A percentile compares a stretch with the other conserved stretches of the same genome.
Conservation (phyloP, 2,329 filamentous ascomycete genomes). For the Xylaria sp. region DNA sequence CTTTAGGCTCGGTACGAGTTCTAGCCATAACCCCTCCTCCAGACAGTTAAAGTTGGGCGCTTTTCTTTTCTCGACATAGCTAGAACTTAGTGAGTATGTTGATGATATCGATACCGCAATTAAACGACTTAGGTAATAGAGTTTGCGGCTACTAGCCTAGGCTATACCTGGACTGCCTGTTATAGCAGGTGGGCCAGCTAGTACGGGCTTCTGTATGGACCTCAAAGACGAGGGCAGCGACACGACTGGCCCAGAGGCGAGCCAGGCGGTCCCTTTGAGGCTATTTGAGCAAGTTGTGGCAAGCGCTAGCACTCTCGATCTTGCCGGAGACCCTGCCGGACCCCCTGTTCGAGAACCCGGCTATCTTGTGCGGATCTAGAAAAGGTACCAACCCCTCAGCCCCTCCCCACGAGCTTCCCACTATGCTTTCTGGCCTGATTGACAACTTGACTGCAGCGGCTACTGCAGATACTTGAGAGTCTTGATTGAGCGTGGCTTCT, state of each 20-base stretch:
- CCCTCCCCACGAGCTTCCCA: constrained; percentile 10
- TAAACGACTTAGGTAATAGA: not conserved
- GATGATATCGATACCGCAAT: not conserved
- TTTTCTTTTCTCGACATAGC: not conserved
- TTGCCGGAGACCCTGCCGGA: not conserved
- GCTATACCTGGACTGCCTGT: no score
- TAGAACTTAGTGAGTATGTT: not conserved
- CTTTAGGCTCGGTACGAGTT: constrained; percentile 20
- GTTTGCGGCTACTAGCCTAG: no score
- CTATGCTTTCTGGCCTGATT: not conserved
- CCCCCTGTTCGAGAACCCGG: constrained; percentile 8
- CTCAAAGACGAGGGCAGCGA: no score
- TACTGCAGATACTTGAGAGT: no score
- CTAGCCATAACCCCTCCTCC: constrained; percentile 2
- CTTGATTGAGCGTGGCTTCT: no score
- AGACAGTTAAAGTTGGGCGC: not conserved
- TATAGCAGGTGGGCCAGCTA: no score
- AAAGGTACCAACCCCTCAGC: constrained; percentile 6
- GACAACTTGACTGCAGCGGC: not conserved
- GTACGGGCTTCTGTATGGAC: no score
- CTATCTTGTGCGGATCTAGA: not conserved
- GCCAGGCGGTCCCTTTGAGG: no score
- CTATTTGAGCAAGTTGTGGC: no score
- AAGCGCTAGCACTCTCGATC: no score
- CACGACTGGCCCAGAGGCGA: no score